Percentiles rank a stretch among this genome's conserved stretches.
Conservation (phyloP, 139 green algal species). For the Pleodorina starrii region DNA sequence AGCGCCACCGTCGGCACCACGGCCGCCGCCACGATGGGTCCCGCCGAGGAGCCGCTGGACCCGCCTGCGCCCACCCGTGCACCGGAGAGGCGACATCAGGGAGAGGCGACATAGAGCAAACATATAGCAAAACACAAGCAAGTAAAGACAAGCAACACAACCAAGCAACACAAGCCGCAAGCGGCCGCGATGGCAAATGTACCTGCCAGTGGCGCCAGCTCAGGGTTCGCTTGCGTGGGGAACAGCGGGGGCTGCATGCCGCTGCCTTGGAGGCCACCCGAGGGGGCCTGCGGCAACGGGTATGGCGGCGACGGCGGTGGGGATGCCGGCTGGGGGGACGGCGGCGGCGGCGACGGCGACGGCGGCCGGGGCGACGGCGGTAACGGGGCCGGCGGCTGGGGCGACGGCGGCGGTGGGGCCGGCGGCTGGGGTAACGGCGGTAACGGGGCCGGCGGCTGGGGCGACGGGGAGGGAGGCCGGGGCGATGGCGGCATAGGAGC, state of each 20-base stretch:
- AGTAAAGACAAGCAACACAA: not conserved
- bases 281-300: not conserved
- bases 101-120: not conserved
- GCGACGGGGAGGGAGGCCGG: not conserved
- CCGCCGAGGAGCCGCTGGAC: not conserved
- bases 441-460: not conserved
- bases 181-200: not conserved
- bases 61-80: not conserved
- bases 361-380: too few species aligned
- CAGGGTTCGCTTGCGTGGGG: not conserved
- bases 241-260: not conserved
- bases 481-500: not conserved
- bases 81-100: not conserved
- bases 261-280: not conserved
- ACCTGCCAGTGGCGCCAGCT: not conserved
- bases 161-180: not conserved
- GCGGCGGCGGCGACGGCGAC: too few species aligned
- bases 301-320: not conserved
- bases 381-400: too few species aligned
- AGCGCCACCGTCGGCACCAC: constrained; percentile 26
- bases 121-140: not conserved
- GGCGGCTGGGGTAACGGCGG: too few species aligned
- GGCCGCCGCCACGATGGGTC: constrained; percentile 9
- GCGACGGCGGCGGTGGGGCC: not conserved
- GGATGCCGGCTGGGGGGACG: not conserved